These are phyloP conservation scores for Breviolum minutum DNA, from an alignment of 73 alveolate species.

Conservation along the genomic window DNA sequence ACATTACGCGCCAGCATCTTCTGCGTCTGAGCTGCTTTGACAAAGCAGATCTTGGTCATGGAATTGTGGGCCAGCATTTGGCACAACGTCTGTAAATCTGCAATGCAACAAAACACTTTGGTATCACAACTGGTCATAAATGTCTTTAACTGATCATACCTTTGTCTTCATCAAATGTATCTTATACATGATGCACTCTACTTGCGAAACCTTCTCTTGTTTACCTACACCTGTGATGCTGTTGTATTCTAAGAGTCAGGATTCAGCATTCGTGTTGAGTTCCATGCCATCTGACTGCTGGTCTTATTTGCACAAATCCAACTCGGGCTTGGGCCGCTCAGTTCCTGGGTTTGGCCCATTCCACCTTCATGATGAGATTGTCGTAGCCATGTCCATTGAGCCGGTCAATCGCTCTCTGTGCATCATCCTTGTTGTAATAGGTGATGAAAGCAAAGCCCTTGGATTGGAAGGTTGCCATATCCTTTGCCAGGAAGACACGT, in stretches of 20 bases:
- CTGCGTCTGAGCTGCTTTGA: constrained; percentile 1
- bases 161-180: too few relatives aligned
- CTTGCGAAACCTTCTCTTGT: too few relatives aligned
- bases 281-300: constrained; percentile 29
- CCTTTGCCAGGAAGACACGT: constrained; percentile 94
- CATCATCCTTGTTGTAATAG: constrained; percentile 81
- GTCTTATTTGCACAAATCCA: constrained; percentile 46
- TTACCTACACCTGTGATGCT: too few relatives aligned
- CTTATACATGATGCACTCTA: too few relatives aligned
- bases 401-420: constrained; percentile 87
- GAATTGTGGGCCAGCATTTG: constrained; percentile 31
- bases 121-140: too few relatives aligned
- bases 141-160: too few relatives aligned
- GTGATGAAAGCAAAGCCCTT: constrained; percentile 95
- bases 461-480: constrained; percentile 68
- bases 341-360: constrained; percentile 95
- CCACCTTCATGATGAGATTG: constrained; percentile 95
- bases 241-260: background rate
- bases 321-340: constrained; percentile 1
- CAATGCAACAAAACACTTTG: too few relatives aligned
- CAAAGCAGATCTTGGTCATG: background rate
- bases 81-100: background rate
- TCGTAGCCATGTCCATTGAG: constrained; percentile 95
- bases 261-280: background rate
- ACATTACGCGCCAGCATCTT: constrained; percentile 14